phyloP scores from a whole-genome alignment of 305 asterid species.

The Fraxinus ornus region DNA sequence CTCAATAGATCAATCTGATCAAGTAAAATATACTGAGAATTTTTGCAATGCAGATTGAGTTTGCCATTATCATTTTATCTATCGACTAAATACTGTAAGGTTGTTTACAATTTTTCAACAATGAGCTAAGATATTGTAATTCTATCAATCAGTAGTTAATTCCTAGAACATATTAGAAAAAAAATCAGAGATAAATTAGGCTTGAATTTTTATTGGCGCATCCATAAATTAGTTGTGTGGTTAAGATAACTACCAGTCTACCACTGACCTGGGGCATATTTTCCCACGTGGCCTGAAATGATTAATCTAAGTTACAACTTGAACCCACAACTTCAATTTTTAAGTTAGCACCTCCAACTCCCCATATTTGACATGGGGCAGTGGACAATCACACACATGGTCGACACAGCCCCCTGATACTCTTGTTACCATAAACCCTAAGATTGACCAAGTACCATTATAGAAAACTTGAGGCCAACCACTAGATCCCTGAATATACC shows the following conservation, averaged over 20 bases:
- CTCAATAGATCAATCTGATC: not conserved
- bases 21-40: not conserved
- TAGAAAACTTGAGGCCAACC: not conserved
- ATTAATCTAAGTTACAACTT: not conserved
- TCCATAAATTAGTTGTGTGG: not conserved
- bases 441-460: not conserved
- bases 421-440: not conserved
- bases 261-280: not conserved
- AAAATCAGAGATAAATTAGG: not conserved
- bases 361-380: not conserved
- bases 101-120: not conserved
- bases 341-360: not conserved
- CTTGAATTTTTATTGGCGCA: not conserved
- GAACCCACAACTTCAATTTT: not conserved
- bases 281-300: not conserved
- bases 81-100: not conserved
- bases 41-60: not conserved
- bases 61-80: not conserved
- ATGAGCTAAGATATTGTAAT: not conserved
- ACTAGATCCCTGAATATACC: not conserved
- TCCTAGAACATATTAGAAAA: not conserved
- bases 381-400: not conserved
- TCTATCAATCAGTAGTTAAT: not conserved
- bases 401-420: not conserved
- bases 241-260: not conserved